Evolutionary conservation across 2,329 filamentous ascomycete species (phyloP).

Genomic region (Exserohilum rostratum): DNA sequence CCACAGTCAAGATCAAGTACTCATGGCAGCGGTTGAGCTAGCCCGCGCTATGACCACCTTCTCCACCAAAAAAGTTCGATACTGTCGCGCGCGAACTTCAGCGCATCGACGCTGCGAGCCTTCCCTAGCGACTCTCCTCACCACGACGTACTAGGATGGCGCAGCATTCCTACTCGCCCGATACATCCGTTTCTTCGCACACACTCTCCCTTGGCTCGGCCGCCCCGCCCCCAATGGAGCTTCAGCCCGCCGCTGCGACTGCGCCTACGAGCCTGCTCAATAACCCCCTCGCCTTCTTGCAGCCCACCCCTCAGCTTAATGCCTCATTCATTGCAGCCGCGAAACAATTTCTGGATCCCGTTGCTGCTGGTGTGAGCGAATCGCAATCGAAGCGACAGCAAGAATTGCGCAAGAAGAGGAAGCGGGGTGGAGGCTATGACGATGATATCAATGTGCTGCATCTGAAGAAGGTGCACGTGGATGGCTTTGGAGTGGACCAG

Average conservation of each 20-base stretch:
- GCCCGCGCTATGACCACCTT: constrained; percentile 12
- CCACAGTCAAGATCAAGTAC: background rate
- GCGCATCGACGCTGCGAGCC: background rate
- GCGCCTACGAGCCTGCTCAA: constrained; percentile 65
- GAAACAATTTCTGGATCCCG: constrained; percentile 79
- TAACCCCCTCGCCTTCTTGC: constrained; percentile 76
- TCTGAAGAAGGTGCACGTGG: constrained; percentile 79
- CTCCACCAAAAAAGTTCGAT: constrained; percentile 21
- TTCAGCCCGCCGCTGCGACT: constrained; percentile 42
- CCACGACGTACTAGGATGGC: constrained; percentile 34
- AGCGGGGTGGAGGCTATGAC: constrained; percentile 63
- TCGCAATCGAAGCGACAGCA: constrained; percentile 73
- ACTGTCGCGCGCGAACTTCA: constrained; percentile 12
- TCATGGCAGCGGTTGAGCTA: background rate
- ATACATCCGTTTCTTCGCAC: constrained; percentile 49
- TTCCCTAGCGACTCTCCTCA: background rate
- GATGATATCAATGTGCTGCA: constrained; percentile 65
- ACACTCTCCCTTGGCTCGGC: constrained; percentile 47
- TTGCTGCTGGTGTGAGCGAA: constrained; percentile 75
- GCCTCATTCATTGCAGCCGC: constrained; percentile 73
- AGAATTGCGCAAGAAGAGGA: constrained; percentile 75
- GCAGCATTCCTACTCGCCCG: constrained; percentile 43
- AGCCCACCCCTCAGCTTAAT: constrained; percentile 70
- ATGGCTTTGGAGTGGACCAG: constrained; percentile 86
- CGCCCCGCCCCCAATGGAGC: constrained; percentile 46